Conservation (phyloP, 225 moss, liverwort and hornwort genomes). For the Rhytidiadelphus loreus region DNA sequence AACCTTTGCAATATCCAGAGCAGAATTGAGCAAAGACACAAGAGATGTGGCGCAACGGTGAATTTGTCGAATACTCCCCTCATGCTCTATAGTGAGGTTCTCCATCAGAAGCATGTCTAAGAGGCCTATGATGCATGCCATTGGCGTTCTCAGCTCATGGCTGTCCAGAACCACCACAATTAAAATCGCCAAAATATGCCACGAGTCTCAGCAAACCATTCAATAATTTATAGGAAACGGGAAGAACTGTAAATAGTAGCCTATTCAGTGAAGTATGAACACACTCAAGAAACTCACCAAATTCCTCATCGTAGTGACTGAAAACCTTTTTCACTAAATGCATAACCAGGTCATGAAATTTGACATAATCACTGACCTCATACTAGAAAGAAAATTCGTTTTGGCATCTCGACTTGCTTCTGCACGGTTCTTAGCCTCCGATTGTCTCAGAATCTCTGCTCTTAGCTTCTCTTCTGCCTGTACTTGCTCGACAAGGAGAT, state of each 20-base stretch:
- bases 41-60: slow-evolving; percentile 82
- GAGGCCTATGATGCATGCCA: slow-evolving; percentile 88
- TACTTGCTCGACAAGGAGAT: slow-evolving; percentile 56
- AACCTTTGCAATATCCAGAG: slow-evolving; percentile 82
- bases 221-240: neutral
- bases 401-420: slow-evolving; percentile 85
- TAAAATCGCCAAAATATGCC: neutral
- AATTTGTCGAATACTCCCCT: slow-evolving; percentile 70
- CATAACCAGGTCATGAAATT: neutral
- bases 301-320: neutral
- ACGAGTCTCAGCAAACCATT: neutral
- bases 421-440: slow-evolving; percentile 52
- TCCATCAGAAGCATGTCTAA: slow-evolving; percentile 73
- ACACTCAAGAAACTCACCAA: neutral
- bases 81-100: slow-evolving; percentile 62
- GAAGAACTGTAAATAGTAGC: neutral
- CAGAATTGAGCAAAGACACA: slow-evolving; percentile 69
- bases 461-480: slow-evolving; percentile 58
- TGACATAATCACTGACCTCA: slow-evolving; percentile 42
- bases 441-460: slow-evolving; percentile 54
- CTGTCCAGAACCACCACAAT: slow-evolving; percentile 16
- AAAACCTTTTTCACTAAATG: neutral
- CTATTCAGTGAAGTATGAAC: neutral
- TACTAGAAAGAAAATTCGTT: slow-evolving; percentile 72
- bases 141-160: slow-evolving; percentile 78